These are phyloP conservation scores for Capsicum baccatum DNA, from an alignment of 257 asterid genomes.

Conservation along the genomic window DNA sequence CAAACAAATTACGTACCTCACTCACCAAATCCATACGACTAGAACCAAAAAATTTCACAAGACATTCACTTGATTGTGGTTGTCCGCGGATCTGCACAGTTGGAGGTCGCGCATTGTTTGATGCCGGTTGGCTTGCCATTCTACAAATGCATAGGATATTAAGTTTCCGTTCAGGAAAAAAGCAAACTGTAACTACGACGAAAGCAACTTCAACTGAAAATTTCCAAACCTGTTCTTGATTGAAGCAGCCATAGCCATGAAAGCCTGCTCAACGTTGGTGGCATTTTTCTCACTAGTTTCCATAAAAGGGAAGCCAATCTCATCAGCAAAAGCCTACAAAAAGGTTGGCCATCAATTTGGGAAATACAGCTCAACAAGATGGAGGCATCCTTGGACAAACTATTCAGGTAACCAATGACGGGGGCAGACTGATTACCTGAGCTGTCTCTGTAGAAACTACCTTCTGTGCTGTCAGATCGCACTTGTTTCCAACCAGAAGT, in stretches of 20 bases:
- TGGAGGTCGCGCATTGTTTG: constrained; percentile 74
- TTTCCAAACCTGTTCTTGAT: constrained; percentile 47
- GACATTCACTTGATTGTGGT: constrained; percentile 7
- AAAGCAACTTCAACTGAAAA: background rate
- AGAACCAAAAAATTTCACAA: background rate
- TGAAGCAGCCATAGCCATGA: constrained; percentile 58
- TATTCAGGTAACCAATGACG: background rate
- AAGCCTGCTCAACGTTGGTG: constrained; percentile 54
- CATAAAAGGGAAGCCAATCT: constrained; percentile 54
- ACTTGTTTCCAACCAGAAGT: constrained; percentile 88
- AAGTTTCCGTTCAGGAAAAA: background rate
- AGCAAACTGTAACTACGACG: background rate
- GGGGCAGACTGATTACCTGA: constrained; percentile 48
- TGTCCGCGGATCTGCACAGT: constrained; percentile 88
- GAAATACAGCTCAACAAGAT: background rate
- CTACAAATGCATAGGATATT: constrained; percentile 39
- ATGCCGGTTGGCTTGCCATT: constrained; percentile 90
- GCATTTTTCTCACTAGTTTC: constrained; percentile 55
- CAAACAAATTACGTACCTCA: constrained; percentile 36
- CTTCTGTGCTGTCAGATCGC: constrained; percentile 82
- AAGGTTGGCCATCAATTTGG: background rate
- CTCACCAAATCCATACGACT: constrained; percentile 52
- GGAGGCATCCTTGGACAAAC: background rate
- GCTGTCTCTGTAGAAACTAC: constrained; percentile 81
- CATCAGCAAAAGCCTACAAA: constrained; percentile 55